Evolutionary conservation across 2,329 filamentous ascomycete genomes (phyloP).

Genomic region (Aspergillus quadrilineatus): DNA sequence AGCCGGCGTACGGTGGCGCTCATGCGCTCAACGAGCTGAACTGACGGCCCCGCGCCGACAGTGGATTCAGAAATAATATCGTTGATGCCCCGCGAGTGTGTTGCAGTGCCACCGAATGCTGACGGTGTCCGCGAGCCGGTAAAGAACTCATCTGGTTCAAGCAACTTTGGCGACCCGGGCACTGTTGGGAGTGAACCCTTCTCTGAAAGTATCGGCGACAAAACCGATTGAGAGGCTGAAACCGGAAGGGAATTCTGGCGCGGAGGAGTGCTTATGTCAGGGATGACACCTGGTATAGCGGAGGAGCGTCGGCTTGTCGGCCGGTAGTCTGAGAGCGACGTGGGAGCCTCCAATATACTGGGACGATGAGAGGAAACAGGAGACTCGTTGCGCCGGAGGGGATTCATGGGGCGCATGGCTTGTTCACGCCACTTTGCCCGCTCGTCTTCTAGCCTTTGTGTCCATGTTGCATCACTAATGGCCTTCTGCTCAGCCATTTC

Average conservation of each 20-base stretch:
- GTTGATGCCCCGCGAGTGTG: constrained; percentile 62
- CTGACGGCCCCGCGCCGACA: constrained; percentile 83
- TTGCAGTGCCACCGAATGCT: constrained; percentile 38
- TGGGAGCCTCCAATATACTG: constrained; percentile 37
- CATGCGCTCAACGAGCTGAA: constrained; percentile 95
- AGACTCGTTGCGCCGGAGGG: constrained; percentile 41
- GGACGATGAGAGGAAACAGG: constrained; percentile 43
- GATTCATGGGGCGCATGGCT: constrained; percentile 34
- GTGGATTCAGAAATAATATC: constrained; percentile 89
- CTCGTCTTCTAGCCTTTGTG: constrained; percentile 65
- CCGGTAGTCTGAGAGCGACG: constrained; percentile 39
- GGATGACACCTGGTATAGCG: constrained; percentile 34
- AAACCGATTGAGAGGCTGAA: constrained; percentile 26
- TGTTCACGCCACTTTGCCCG: constrained; percentile 59
- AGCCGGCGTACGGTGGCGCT: constrained; percentile 86
- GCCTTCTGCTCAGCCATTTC: constrained; percentile 61
- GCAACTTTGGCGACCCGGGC: constrained; percentile 38
- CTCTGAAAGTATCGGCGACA: constrained; percentile 31
- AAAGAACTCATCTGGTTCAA: constrained; percentile 51
- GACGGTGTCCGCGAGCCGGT: constrained; percentile 37
- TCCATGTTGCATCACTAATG: constrained; percentile 56
- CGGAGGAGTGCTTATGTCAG: constrained; percentile 41
- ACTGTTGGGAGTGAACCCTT: constrained; percentile 23
- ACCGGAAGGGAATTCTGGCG: constrained; percentile 49
- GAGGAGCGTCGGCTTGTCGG: constrained; percentile 43